These are phyloP conservation scores for Vanrija pseudolonga DNA, from an alignment of 1,284 basidiomycete species.

Conservation along the genomic window DNA sequence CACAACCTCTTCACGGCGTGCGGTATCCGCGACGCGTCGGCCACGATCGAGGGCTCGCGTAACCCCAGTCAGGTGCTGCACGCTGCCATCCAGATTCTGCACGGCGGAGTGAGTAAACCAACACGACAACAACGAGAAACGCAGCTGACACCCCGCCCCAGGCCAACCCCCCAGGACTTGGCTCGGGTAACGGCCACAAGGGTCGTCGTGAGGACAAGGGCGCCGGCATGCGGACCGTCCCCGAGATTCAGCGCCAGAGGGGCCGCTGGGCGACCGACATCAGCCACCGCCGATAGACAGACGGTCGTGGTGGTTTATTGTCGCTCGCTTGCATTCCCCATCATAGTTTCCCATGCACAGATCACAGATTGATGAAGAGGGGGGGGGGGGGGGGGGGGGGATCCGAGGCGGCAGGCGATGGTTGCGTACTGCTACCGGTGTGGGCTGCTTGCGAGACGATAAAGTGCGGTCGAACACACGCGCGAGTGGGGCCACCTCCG, in stretches of 20 bases:
- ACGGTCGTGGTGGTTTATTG: too few species aligned
- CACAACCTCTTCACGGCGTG: slow-evolving; percentile 84
- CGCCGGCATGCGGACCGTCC: slow-evolving; percentile 43
- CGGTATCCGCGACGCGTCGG: slow-evolving; percentile 89
- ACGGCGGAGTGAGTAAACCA: slow-evolving; percentile 42
- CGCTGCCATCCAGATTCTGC: slow-evolving; percentile 46
- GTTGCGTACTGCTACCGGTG: too few species aligned
- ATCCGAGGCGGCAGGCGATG: neutral
- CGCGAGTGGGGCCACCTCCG: neutral
- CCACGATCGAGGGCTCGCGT: slow-evolving; percentile 88
- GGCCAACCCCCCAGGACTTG: slow-evolving; percentile 37
- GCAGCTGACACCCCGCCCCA: neutral
- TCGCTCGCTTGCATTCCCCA: too few species aligned
- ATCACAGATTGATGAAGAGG: too few species aligned
- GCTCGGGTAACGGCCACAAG: slow-evolving; percentile 33
- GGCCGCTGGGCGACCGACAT: slow-evolving; percentile 49
- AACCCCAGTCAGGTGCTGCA: slow-evolving; percentile 66
- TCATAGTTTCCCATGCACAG: neutral
- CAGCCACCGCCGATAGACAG: slow-evolving; percentile 11
- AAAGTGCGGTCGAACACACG: too few species aligned
- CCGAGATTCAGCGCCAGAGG: slow-evolving; percentile 46
- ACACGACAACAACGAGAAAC: neutral
- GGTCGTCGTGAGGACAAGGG: slow-evolving; percentile 45
- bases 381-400: too few species aligned
- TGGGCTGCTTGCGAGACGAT: too few species aligned